A percentile compares a stretch with the other conserved stretches of the same genome.
These are phyloP conservation scores for Hemerocallis citrina DNA, from an alignment of 106 monocot genomes.

Conservation along the genomic window DNA sequence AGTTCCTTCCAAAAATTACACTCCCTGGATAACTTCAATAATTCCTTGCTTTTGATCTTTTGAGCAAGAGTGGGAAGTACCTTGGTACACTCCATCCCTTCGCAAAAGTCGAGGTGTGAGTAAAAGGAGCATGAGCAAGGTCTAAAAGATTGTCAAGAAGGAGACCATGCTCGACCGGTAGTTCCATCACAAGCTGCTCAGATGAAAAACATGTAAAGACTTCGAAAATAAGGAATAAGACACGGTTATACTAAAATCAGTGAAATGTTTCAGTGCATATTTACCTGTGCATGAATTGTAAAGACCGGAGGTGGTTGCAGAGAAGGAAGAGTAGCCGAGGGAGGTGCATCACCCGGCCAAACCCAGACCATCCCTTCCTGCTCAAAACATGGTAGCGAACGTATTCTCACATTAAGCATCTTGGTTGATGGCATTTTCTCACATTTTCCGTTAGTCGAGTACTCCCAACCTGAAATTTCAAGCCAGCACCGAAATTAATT, in stretches of 20 bases:
- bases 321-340: conserved; percentile 66
- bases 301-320: conserved; percentile 80
- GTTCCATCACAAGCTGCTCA: conserved; percentile 78
- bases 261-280: neutral
- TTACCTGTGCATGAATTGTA: conserved; percentile 88
- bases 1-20: too few species aligned
- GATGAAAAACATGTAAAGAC: neutral
- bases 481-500: too few species aligned
- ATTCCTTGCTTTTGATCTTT: too few species aligned
- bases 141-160: conserved; percentile 86
- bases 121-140: conserved; percentile 85
- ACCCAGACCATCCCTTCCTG: conserved; percentile 95
- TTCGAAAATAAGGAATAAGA: neutral
- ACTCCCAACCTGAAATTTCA: conserved; percentile 87
- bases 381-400: conserved; percentile 83
- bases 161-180: conserved; percentile 79
- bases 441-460: conserved; percentile 92
- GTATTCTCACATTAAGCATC: conserved; percentile 59
- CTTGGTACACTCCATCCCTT: conserved; percentile 88
- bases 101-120: conserved; percentile 81
- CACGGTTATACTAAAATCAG: neutral
- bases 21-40: too few species aligned
- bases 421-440: conserved; percentile 98
- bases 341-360: conserved; percentile 85
- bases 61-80: conserved; percentile 23